Percentiles rank a stretch among this genome's conserved stretches.
These are phyloP conservation scores for Neckera pumila DNA, from an alignment of 225 moss, liverwort and hornwort genomes.

Conservation along the genomic window DNA sequence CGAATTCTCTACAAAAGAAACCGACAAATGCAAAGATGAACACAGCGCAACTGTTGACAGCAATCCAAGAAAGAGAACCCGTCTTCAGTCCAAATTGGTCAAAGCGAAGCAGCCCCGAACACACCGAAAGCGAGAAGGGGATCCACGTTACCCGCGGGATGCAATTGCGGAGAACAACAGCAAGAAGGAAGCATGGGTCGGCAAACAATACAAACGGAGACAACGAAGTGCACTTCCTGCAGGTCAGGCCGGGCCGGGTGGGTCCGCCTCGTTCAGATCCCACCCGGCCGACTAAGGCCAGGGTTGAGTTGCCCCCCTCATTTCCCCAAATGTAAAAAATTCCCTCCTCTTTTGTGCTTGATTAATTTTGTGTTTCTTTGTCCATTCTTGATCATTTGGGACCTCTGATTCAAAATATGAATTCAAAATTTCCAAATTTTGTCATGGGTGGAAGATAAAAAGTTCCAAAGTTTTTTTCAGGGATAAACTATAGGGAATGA, in stretches of 20 bases:
- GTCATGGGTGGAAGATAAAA: too few relatives aligned
- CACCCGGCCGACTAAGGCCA: background rate
- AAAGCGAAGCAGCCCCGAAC: background rate
- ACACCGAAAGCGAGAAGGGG: background rate
- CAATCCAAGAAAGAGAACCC: background rate
- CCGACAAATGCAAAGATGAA: background rate
- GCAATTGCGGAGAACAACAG: background rate
- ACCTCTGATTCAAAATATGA: too few relatives aligned
- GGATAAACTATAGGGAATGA: accelerated
- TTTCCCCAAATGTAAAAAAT: background rate
- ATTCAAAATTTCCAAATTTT: too few relatives aligned
- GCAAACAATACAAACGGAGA: background rate
- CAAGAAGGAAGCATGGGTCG: background rate
- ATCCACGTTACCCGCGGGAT: background rate
- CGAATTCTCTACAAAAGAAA: background rate
- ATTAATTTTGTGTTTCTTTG: too few relatives aligned
- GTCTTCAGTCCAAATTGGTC: background rate
- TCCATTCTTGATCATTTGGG: too few relatives aligned
- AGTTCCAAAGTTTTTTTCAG: accelerated
- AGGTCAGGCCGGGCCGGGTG: background rate
- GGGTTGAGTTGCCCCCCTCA: too few relatives aligned
- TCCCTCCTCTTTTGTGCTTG: too few relatives aligned
- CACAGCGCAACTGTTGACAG: background rate
- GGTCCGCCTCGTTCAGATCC: background rate
- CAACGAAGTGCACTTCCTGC: background rate